Evolutionary conservation across 768 basidiomycete species (phyloP).

Genomic region (Termitomyces sp.): DNA sequence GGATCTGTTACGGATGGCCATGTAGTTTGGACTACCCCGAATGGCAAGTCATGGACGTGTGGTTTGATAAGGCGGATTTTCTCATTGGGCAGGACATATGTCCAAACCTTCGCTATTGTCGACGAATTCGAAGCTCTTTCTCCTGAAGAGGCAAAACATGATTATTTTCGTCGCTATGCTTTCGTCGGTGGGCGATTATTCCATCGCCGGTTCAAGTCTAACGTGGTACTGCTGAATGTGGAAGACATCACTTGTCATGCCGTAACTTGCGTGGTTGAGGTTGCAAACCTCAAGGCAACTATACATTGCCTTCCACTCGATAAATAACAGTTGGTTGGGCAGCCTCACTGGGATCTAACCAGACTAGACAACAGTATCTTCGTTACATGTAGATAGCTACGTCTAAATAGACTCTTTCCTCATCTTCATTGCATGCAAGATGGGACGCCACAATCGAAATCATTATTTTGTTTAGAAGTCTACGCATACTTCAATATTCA

Average conservation of each 20-base stretch:
- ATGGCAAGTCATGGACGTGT: not conserved
- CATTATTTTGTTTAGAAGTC: too few relatives aligned
- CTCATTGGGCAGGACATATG: not conserved
- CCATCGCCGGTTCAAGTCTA: not conserved
- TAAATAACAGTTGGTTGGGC: not conserved
- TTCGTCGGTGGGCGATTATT: not conserved
- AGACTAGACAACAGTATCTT: too few relatives aligned
- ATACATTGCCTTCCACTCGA: not conserved
- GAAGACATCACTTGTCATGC: conserved; percentile 14
- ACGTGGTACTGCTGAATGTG: not conserved
- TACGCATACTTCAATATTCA: too few relatives aligned
- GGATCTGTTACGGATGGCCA: conserved; percentile 10
- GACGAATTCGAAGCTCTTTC: not conserved
- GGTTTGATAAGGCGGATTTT: not conserved
- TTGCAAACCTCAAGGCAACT: not conserved
- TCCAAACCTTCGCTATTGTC: not conserved
- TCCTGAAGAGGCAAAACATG: not conserved
- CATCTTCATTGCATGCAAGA: too few relatives aligned
- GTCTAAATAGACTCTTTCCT: too few relatives aligned
- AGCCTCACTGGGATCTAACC: too few relatives aligned
- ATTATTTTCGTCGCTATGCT: not conserved
- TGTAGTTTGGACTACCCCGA: conserved; percentile 2
- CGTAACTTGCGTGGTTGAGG: not conserved
- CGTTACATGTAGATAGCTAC: too few relatives aligned
- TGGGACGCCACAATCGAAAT: too few relatives aligned